Evolutionary conservation across 2,329 filamentous ascomycete species (phyloP).

Genomic region (Talaromyces sp.): DNA sequence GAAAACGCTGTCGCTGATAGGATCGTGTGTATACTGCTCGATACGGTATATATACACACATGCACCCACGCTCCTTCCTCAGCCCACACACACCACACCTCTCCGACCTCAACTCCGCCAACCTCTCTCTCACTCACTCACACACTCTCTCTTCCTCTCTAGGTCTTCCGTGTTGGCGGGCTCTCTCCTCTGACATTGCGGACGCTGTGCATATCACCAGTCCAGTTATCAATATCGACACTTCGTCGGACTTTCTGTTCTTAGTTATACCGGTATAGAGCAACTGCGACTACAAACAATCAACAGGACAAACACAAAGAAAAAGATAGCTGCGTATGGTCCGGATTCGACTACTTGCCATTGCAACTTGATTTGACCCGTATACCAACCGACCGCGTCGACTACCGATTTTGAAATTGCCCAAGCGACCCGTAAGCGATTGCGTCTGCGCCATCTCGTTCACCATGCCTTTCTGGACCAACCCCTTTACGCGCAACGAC

Average conservation of each 20-base stretch:
- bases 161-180: neutral
- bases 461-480: slow-evolving; percentile 12
- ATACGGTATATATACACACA: neutral
- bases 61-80: neutral
- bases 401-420: neutral
- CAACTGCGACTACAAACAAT: neutral
- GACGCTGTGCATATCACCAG: neutral
- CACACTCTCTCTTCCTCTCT: neutral
- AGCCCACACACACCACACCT: neutral
- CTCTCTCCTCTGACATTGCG: neutral
- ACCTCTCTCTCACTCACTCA: too few species aligned
- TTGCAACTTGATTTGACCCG: neutral
- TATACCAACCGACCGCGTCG: neutral
- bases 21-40: neutral
- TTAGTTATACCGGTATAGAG: neutral
- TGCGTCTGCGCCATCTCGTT: slow-evolving; percentile 1
- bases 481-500: slow-evolving; percentile 48
- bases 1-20: neutral
- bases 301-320: neutral
- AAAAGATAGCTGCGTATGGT: neutral
- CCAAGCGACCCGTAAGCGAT: neutral
- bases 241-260: neutral
- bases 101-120: neutral
- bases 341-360: neutral
- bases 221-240: neutral